Conservation (phyloP, 768 basidiomycete genomes). For the Cantharellus anzutake region DNA sequence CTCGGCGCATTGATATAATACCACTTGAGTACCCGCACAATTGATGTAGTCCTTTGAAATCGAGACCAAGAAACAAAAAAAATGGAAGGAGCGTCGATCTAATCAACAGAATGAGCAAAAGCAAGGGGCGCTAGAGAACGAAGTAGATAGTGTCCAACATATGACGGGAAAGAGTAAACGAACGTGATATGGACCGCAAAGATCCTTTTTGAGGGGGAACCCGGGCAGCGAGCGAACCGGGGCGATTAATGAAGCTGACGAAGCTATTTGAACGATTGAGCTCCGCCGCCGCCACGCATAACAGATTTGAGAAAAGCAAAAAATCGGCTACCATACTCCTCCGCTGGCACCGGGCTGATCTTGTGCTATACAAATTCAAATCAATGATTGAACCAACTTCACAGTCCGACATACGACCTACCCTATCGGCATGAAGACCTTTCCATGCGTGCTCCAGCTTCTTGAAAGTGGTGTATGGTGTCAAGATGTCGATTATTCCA, state of each 20-base stretch:
- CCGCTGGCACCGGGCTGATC: conserved; percentile 81
- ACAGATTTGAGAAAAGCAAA: conserved; percentile 68
- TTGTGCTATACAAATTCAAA: conserved; percentile 43
- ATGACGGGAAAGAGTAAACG: not conserved
- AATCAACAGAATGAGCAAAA: not conserved
- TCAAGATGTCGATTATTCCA: conserved; percentile 92
- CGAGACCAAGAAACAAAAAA: not conserved
- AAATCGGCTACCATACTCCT: conserved; percentile 80
- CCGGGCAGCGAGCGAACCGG: not conserved
- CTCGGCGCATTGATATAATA: too few relatives aligned
- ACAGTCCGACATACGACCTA: conserved; percentile 16
- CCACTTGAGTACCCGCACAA: not conserved
- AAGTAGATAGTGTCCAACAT: not conserved
- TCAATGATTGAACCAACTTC: conserved; percentile 5
- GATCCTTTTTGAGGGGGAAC: too few relatives aligned
- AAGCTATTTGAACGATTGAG: conserved; percentile 25
- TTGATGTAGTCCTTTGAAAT: not conserved
- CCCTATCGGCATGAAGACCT: conserved; percentile 68
- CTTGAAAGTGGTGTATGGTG: conserved; percentile 67
- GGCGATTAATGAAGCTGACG: not conserved
- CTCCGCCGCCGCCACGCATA: conserved; percentile 66
- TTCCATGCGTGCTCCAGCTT: conserved; percentile 84
- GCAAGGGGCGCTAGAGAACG: not conserved
- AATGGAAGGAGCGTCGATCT: not conserved
- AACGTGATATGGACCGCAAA: not conserved